Percentiles rank a stretch among this genome's conserved stretches.
These are phyloP conservation scores for Discostella pseudostelligera DNA, from an alignment of 108 stramenopile genomes.

Conservation along the genomic window DNA sequence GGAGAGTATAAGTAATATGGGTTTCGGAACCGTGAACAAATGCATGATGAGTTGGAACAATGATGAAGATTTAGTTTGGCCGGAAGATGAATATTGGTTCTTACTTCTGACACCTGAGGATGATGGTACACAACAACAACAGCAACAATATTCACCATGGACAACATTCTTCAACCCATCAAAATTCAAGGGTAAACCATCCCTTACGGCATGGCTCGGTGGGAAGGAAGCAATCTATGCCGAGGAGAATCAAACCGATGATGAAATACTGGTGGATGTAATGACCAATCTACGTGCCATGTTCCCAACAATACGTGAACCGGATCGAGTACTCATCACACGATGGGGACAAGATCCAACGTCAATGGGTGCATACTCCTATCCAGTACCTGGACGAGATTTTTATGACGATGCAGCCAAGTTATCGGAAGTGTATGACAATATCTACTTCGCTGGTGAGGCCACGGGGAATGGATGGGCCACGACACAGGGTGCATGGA, in stretches of 20 bases:
- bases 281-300: slow-evolving; percentile 35
- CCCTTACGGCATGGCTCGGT: slow-evolving; percentile 24
- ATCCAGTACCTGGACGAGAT: slow-evolving; percentile 16
- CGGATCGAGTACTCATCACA: slow-evolving; percentile 34
- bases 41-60: slow-evolving; percentile 48
- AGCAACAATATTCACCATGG: slow-evolving; percentile 13
- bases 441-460: slow-evolving; percentile 46
- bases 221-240: slow-evolving; percentile 24
- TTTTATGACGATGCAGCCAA: slow-evolving; percentile 9
- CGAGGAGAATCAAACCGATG: slow-evolving; percentile 31
- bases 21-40: slow-evolving; percentile 59
- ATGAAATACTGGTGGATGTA: slow-evolving; percentile 35
- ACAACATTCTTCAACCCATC: slow-evolving; percentile 34
- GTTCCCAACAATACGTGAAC: slow-evolving; percentile 37
- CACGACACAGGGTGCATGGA: slow-evolving; percentile 34
- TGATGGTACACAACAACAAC: not conserved
- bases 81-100: slow-evolving; percentile 27
- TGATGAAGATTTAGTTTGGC: slow-evolving; percentile 28
- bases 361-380: slow-evolving; percentile 40
- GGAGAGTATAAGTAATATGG: slow-evolving; percentile 51
- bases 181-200: slow-evolving; percentile 15
- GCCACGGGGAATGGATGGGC: slow-evolving; percentile 33
- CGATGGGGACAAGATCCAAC: slow-evolving; percentile 44
- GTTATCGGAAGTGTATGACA: not conserved
- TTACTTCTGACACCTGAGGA: slow-evolving; percentile 31